These are phyloP conservation scores for Mitragyna speciosa DNA, from an alignment of 257 asterid species.

Conservation along the genomic window DNA sequence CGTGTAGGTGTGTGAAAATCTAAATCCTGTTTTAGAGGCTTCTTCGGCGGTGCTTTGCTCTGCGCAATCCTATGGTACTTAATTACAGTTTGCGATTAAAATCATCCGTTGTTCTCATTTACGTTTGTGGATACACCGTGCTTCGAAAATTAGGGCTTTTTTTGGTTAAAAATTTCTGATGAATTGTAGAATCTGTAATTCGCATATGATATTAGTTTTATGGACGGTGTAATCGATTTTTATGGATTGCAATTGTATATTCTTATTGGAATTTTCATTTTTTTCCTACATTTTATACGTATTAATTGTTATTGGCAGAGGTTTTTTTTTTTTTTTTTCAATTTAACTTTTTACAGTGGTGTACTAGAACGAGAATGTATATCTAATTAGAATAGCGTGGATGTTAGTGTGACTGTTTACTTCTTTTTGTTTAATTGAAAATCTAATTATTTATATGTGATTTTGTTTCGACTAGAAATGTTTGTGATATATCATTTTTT, in stretches of 20 bases:
- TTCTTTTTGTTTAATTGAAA: too few species aligned
- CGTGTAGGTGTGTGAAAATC: neutral
- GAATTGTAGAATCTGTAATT: neutral
- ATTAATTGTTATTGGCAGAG: neutral
- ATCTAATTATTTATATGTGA: neutral
- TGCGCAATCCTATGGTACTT: constrained; percentile 13
- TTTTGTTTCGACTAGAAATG: neutral
- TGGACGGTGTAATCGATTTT: too few species aligned
- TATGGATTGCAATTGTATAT: too few species aligned
- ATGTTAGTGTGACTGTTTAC: too few species aligned
- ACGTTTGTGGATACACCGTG: neutral
- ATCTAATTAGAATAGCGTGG: too few species aligned
- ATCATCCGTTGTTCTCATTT: neutral
- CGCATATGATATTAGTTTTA: too few species aligned
- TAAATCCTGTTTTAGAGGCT: neutral
- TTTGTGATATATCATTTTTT: neutral
- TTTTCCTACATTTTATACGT: neutral
- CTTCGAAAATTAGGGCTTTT: neutral
- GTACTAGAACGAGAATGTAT: neutral
- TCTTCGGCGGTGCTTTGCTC: neutral
- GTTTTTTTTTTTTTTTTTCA: neutral
- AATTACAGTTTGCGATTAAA: neutral
- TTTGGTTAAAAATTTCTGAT: neutral
- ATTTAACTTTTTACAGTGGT: neutral
- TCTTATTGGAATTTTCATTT: too few species aligned